Evolutionary conservation across 345 rosid species (phyloP), one percentile per base, ranked within the genome.

Genomic region (Euclidium syriacum): DNA sequence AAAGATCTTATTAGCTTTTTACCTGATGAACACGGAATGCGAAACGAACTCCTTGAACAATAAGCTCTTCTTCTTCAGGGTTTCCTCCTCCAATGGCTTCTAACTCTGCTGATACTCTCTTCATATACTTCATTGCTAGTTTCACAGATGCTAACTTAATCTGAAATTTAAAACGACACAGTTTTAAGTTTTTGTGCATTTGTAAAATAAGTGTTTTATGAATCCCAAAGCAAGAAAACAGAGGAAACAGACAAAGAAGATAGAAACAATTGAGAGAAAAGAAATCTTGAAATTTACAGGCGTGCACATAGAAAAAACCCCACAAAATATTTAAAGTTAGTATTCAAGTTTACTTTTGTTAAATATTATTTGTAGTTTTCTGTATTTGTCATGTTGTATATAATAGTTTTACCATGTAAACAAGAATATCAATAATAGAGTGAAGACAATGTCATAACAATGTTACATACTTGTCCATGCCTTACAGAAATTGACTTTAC

Each of bases 21-120:
- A 95, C 99, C 96, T 95, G 99, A 69, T 95, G 99, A 7, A 90
- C 99, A 30, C 99, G 95, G 80, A 95, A 95, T 0, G 99, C 99
- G 8, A 90, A 95, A 60, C 96, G 49, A 34, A 95, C 99, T 0
- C 97, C 91, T 77, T 95, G 96, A 8, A 95, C 90, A 2, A 95
- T 83, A 27, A 95, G 80, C 72, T 95, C 99, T 58, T 95, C 99
- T 74, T 95, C 97, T 71, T 94, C 99, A 1, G 90, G 87, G 1
- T 59, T 59, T 18, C 85, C 77, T 8, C 90, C 79, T 1, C 70
- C 86, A 6, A 76, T 84, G 6, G 67, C 67, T 74, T 90, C 91
- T 0, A 90, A 92, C 72, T 86, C 96, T 0, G 97, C 92, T 0
- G 99, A 90, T 10, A 90, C 95, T 70, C 99, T 78, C 77, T 77